These are phyloP conservation scores for Lichtheimia hyalospora DNA, from an alignment of 371 early-diverging fungal genomes.

Conservation along the genomic window DNA sequence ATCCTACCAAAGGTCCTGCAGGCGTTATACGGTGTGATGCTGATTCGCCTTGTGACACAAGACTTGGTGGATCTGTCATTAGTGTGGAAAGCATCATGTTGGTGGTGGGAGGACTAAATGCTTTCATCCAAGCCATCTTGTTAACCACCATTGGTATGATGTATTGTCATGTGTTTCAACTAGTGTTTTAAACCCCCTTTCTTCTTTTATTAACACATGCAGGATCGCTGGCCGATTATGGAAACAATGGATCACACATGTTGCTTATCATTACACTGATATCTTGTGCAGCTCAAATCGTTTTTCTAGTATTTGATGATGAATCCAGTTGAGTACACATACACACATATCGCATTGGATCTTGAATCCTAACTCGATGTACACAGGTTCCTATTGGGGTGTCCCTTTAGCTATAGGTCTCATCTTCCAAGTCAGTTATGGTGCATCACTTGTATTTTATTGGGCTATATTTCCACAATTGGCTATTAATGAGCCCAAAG, in stretches of 20 bases:
- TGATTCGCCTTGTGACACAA: conserved; percentile 2
- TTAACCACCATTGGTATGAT: conserved; percentile 21
- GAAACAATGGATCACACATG: conserved; percentile 16
- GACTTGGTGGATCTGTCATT: conserved; percentile 6
- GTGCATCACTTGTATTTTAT: conserved; percentile 30
- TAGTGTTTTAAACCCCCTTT: background rate
- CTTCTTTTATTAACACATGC: background rate
- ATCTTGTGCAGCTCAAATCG: conserved; percentile 27
- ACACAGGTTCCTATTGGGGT: conserved; percentile 20
- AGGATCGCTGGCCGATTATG: conserved; percentile 30
- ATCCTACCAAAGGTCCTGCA: conserved; percentile 6
- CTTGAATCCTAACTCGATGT: background rate
- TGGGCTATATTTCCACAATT: conserved; percentile 21
- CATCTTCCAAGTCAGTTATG: conserved; percentile 26
- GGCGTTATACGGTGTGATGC: conserved; percentile 4
- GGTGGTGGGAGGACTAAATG: conserved; percentile 14
- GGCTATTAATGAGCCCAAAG: conserved; percentile 24
- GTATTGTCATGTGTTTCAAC: background rate
- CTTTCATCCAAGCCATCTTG: conserved; percentile 20
- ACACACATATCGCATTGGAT: background rate
- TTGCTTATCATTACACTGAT: conserved; percentile 23
- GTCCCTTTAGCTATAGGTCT: conserved; percentile 19
- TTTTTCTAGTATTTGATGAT: conserved; percentile 19
- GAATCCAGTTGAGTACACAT: conserved; percentile 8
- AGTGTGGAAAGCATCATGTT: conserved; percentile 17